Percentiles rank a stretch among this genome's conserved stretches.
These are phyloP conservation scores for Malus fusca DNA, from an alignment of 306 rosid genomes.

Conservation along the genomic window DNA sequence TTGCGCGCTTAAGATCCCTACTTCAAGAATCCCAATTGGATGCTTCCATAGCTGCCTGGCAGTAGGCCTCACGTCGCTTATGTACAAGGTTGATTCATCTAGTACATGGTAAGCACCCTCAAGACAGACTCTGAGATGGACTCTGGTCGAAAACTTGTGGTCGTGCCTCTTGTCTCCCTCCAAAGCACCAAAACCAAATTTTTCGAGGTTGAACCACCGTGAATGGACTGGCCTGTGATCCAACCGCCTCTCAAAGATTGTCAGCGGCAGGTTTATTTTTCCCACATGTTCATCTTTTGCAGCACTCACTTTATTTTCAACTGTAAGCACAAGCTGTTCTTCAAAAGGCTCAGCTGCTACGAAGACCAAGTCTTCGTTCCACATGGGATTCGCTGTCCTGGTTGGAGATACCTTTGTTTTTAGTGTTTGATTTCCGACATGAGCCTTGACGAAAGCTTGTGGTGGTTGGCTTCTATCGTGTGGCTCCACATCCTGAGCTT, in stretches of 20 bases:
- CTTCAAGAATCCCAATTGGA: slow-evolving; percentile 78
- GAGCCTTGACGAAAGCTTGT: slow-evolving; percentile 59
- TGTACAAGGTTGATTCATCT: slow-evolving; percentile 73
- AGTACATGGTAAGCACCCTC: slow-evolving; percentile 86
- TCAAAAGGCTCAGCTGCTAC: slow-evolving; percentile 91
- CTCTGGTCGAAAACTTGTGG: slow-evolving; percentile 48
- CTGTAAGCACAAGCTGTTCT: slow-evolving; percentile 48
- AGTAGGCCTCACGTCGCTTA: slow-evolving; percentile 75
- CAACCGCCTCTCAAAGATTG: slow-evolving; percentile 54
- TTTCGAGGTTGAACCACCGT: slow-evolving; percentile 62
- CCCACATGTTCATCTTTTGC: slow-evolving; percentile 60
- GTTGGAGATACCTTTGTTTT: slow-evolving; percentile 57
- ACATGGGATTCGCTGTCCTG: slow-evolving; percentile 45
- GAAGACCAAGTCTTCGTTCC: slow-evolving; percentile 77
- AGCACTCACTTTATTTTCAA: slow-evolving; percentile 44
- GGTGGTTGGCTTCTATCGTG: slow-evolving; percentile 50
- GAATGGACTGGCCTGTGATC: slow-evolving; percentile 63
- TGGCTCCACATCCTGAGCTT: slow-evolving; percentile 73
- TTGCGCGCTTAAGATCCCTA: slow-evolving; percentile 79
- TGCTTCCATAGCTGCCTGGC: slow-evolving; percentile 80
- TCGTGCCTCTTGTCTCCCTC: slow-evolving; percentile 69
- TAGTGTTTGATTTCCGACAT: slow-evolving; percentile 61
- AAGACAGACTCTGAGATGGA: slow-evolving; percentile 61
- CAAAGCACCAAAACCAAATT: slow-evolving; percentile 58
- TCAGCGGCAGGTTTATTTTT: slow-evolving; percentile 25